Percentiles rank a stretch among this genome's conserved stretches.
These are phyloP conservation scores for Phytophthora uliginosa DNA, from an alignment of 352 stramenopile species.

Conservation along the genomic window DNA sequence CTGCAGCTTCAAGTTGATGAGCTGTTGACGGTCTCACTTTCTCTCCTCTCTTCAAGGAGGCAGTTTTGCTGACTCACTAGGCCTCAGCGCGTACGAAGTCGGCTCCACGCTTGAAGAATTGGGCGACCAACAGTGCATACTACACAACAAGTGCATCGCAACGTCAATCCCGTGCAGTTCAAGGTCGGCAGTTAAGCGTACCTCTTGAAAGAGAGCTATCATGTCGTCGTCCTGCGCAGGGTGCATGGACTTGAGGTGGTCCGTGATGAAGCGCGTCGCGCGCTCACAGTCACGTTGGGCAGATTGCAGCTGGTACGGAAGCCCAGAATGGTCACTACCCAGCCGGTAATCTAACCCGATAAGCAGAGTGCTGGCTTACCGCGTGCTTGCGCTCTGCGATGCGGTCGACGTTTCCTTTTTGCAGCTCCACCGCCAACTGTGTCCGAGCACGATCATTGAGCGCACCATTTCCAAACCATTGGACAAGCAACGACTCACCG, in stretches of 20 bases:
- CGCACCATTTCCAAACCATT: background rate
- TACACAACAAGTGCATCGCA: constrained; percentile 7
- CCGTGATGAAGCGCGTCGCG: constrained; percentile 34
- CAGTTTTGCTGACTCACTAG: background rate
- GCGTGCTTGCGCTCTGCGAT: constrained; percentile 66
- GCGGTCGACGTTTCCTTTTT: constrained; percentile 67
- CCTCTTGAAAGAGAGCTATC: constrained; percentile 41
- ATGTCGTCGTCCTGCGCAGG: constrained; percentile 19
- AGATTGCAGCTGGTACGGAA: constrained; percentile 34
- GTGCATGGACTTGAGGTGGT: constrained; percentile 30
- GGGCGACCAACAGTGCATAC: constrained; percentile 30
- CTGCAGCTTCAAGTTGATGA: background rate
- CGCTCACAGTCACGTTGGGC: constrained; percentile 43
- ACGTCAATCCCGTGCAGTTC: background rate
- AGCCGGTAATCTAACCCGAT: background rate
- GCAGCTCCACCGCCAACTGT: constrained; percentile 61
- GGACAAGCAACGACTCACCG: constrained; percentile 31
- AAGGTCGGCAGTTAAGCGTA: constrained; percentile 1
- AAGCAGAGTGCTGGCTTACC: constrained; percentile 33
- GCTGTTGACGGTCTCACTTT: background rate
- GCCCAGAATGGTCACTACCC: background rate
- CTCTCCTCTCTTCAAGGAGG: background rate
- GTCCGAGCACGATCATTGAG: background rate
- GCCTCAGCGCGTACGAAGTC: constrained; percentile 9
- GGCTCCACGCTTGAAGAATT: constrained; percentile 35